These are phyloP conservation scores for Didymella pinodella DNA, from an alignment of 2,329 filamentous ascomycete species.

Conservation along the genomic window DNA sequence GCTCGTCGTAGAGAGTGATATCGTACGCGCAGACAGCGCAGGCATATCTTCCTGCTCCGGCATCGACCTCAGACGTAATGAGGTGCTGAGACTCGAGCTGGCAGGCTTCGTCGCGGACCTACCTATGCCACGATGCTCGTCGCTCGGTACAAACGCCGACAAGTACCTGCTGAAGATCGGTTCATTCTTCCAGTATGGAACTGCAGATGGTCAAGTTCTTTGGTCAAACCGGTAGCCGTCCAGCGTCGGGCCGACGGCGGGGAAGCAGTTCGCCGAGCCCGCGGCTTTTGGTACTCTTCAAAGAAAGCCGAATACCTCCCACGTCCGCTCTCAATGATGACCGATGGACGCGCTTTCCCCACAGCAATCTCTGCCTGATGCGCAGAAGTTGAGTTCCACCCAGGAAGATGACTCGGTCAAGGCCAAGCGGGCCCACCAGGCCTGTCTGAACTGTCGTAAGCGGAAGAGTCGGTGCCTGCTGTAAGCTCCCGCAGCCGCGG, in stretches of 20 bases:
- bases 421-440: constrained; percentile 37
- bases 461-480: constrained; percentile 51
- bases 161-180: not conserved
- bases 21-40: not conserved
- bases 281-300: constrained; percentile 9
- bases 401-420: constrained; percentile 30
- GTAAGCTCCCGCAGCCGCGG: constrained; percentile 33
- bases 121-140: not conserved
- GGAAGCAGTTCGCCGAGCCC: not conserved
- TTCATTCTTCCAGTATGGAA: not conserved
- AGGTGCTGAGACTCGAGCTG: not conserved
- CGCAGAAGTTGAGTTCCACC: constrained; percentile 8
- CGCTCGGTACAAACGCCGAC: not conserved
- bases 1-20: not conserved
- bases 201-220: not conserved
- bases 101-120: not conserved
- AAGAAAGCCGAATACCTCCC: constrained; percentile 10
- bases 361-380: constrained; percentile 19
- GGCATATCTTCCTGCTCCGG: not conserved
- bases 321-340: constrained; percentile 11
- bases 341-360: constrained; percentile 19
- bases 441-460: constrained; percentile 49
- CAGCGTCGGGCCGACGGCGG: not conserved
- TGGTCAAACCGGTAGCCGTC: not conserved
- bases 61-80: not conserved